phyloP scores from a whole-genome alignment of 2,329 filamentous ascomycete genomes.

The Aspergillus latus region DNA sequence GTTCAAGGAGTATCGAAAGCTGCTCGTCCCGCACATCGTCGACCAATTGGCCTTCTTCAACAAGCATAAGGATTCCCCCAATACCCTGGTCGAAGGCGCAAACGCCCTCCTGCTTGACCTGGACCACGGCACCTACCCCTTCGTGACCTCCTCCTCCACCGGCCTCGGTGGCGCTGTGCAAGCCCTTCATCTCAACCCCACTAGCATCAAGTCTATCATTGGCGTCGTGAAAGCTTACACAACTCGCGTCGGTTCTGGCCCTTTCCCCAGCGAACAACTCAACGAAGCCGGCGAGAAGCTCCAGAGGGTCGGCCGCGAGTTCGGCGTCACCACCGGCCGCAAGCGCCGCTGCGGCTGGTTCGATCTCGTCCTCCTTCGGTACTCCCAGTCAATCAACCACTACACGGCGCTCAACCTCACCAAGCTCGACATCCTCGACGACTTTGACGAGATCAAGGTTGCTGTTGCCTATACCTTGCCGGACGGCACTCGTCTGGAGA shows the following conservation, averaged over 20 bases:
- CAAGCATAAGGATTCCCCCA: conserved; percentile 54
- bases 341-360: conserved; percentile 65
- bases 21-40: conserved; percentile 40
- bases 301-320: conserved; percentile 56
- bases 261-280: conserved; percentile 63
- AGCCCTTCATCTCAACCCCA: conserved; percentile 59
- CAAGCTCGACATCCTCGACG: conserved; percentile 64
- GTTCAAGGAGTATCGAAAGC: conserved; percentile 51
- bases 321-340: conserved; percentile 60
- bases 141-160: conserved; percentile 50
- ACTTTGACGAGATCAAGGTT: conserved; percentile 63
- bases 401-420: conserved; percentile 61
- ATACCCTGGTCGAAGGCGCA: conserved; percentile 63
- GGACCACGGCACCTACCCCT: conserved; percentile 54
- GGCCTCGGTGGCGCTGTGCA: conserved; percentile 55
- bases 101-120: conserved; percentile 64
- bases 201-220: conserved; percentile 58
- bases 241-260: conserved; percentile 59
- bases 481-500: conserved; percentile 50
- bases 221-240: conserved; percentile 68
- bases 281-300: conserved; percentile 58
- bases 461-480: conserved; percentile 57
- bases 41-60: conserved; percentile 54
- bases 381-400: conserved; percentile 57
- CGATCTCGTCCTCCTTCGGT: conserved; percentile 63